Evolutionary conservation across 1,284 basidiomycete genomes (phyloP).

Genomic region (Boletus nobilissimus): DNA sequence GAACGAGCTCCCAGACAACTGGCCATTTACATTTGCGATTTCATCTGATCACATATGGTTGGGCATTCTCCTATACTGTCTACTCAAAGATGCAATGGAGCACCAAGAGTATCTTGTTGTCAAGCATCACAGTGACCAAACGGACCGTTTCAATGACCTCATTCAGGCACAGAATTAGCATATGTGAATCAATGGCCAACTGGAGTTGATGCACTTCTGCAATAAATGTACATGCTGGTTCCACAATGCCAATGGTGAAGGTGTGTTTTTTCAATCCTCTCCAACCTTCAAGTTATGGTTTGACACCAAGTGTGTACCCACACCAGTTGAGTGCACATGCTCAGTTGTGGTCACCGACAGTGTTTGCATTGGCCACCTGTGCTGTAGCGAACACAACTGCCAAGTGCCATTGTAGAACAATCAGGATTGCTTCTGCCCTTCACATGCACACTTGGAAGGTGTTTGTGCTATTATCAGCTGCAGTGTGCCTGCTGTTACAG

Average conservation of each 20-base stretch:
- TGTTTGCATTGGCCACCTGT: constrained; percentile 42
- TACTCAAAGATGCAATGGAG: constrained; percentile 9
- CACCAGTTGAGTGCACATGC: constrained; percentile 12
- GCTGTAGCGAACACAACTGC: constrained; percentile 43
- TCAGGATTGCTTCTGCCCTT: constrained; percentile 36
- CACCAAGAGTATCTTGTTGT: not conserved
- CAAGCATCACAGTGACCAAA: constrained; percentile 4
- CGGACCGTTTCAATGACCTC: constrained; percentile 26
- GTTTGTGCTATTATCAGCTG: constrained; percentile 20
- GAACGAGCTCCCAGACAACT: not conserved
- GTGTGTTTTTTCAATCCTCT: no score
- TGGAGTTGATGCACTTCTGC: constrained; percentile 38
- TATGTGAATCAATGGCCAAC: constrained; percentile 35
- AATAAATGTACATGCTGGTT: constrained; percentile 33
- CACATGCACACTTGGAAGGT: constrained; percentile 16
- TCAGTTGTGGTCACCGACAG: constrained; percentile 43
- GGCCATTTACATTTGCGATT: not conserved
- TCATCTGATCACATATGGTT: constrained; percentile 16
- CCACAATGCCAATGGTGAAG: no score
- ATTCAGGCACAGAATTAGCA: constrained; percentile 29
- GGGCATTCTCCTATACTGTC: constrained; percentile 6
- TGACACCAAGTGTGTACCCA: no score
- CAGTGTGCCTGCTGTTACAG: accelerated
- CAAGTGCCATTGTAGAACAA: constrained; percentile 25
- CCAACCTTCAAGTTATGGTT: no score